Base-by-base conservation (phyloP, 306 rosid species). In the Prunus kanzakura region DNA sequence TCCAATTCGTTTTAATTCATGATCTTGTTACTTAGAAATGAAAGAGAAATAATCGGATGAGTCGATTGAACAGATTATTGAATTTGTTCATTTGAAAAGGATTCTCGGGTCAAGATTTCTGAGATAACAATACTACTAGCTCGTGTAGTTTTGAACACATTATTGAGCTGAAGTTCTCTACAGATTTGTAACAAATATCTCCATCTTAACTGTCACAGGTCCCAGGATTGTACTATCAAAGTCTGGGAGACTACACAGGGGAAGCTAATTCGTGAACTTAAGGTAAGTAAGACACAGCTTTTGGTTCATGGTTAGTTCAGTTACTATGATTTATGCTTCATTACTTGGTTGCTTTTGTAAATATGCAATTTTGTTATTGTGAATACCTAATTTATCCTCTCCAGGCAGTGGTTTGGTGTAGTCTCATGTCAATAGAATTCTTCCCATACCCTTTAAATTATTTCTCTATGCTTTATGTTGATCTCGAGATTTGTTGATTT, bases 211-310 rank as follows among this genome's bases (percentile, higher is more conserved):
- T 77, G 50, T 76, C 72, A 67, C 84, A 95, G 97, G 73, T 92
- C 99, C 29, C 93, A 91, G 81, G 99, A 92, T 85, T 90, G 97
- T 79, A 92, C 93, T 15, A 90, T 95, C 74, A 95, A 92, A 76
- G 92, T 90, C 66, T 95, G 97, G 97, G 99, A 95, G 85, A 89
- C 99, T 72, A 76, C 89, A 15, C 92, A 95, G 70, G 99, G 99
- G 85, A 95, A 92, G 86, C 87, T 92, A 77, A 88, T 95, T 66
- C 93, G 96, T 64, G 97, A 88, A 86, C 81, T 95, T 78, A 90
- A 84, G 93, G 99, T 90, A 79, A 14, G 69, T 1, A 38, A 72
- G 22, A 43, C 55, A 60, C 52, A 60, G 69, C 63, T 29, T 70
- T 11, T 11, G 51, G 46, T 56, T 32, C 8, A 11, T 43, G 66